Base-by-base conservation (phyloP, 2,329 filamentous ascomycete species). In the Knufia petricola region DNA sequence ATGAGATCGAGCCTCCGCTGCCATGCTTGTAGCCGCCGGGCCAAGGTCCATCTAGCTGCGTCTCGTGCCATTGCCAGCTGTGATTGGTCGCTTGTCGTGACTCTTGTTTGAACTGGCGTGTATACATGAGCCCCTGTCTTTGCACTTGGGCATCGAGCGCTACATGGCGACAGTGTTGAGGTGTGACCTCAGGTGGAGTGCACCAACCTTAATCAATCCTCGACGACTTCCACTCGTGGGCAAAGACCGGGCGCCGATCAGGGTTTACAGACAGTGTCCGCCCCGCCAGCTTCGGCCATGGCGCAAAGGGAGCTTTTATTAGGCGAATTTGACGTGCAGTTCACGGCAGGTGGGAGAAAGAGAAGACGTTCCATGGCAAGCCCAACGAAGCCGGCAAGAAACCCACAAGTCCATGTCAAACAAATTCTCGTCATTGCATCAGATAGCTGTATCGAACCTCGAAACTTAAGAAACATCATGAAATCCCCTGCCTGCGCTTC, bases 11-110 rank as follows among this genome's bases (percentile, higher is more conserved):
- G 19, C 10, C 20, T 7, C 34, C 20, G 21, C 32, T 38, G 30
- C 20, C 44, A 47, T 47, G 44, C 32, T n/a, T 39, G 32, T 47
- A 47, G 44, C 44, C 44, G 44, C 44, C 34, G 32, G 19, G 44
- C 32, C 32, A 47, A 38, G 32, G 23, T 21, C 44, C 44, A 47
- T 47, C 39, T 38, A 47, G 20, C 24, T 30, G 32, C 26, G 21
- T 47, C 28, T 37, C 44, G 19, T 17, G 7, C 17, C 31, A 38
- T 39, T 15, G 15, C 17, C 13, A 17, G 20, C 31, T 24, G 44
- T 28, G 6, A 47, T 47, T 47, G 44, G 44, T 38, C 34, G 21
- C 13, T 8, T 30, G 13, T 19, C n/a, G 32, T 38, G 44, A 37
- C 34, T 19, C 15, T 38, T 38, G n/a, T n/a, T 47, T 37, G 43